Base-by-base conservation (phyloP, 176 grass and related monocot genomes). In the Themeda triandra region DNA sequence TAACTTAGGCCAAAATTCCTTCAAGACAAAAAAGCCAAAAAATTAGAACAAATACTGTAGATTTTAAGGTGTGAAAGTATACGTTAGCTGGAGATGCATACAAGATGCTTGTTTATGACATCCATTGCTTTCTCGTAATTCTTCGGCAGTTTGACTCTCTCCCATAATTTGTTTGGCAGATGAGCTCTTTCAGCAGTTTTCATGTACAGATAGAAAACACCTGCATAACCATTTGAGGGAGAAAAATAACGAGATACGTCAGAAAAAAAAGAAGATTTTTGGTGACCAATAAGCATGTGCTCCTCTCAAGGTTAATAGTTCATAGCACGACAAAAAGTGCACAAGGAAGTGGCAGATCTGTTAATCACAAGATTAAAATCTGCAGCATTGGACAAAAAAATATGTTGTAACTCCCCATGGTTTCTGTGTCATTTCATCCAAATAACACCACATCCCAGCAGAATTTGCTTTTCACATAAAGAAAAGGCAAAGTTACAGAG, bases 111-210 rank as follows among this genome's bases (percentile, higher is more conserved):
- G 65, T 89, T 79, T 68, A 98, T 95, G 49, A 88, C 79, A 76
- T 95, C 93, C 76, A 92, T 87, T 73, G 96, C 92, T 68, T 95
- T 90, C 81, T 95, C 93, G 86, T 98, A 98, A 82, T 95, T 98
- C 73, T 85, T 98, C 0, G 93, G 96, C 35, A 98, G 87, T 71
- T 93, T 95, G 54, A 98, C 85, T 80, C 93, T 95, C 89, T 95
- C 89, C 96, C 96, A 98, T 73, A 95, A 76, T 95, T 94, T 88
- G 58, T 93, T 98, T 36, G 96, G 93, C 86, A 89, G 86, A 83
- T 98, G 96, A 48, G 96, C 93, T 87, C 96, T 91, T 94, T 98
- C 96, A 53, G 92, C 94, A 67, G 96, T 98, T 92, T 98, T 98
- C 91, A 98, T 98, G 72, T 98, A 98, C 58, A 98, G 81, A 77